Base-by-base conservation (phyloP, 164 flowering plant species). In the Pachysandra terminalis region DNA sequence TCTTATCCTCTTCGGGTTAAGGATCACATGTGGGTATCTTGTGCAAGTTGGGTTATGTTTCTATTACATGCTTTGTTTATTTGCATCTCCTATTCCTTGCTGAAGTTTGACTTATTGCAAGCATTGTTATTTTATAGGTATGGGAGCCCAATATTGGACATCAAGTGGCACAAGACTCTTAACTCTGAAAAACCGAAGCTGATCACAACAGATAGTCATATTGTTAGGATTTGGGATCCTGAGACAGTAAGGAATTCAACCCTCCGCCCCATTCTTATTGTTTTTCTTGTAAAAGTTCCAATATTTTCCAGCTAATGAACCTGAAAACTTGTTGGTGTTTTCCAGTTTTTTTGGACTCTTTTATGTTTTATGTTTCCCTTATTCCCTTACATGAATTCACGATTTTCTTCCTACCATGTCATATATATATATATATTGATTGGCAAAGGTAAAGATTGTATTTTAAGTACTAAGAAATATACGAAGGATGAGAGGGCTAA, bases 221-320 rank as follows among this genome's bases (percentile, higher is more conserved):
- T 89, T 71, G 98, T 95, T 63, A 83, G 92, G 76, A 80, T 95
- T 61, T 95, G 98, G 97, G 96, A 95, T 65, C 96, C 98, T 59
- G 89, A 90, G 55, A 88, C 96, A 71, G 97, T 92, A 73, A 81
- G 82, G 48, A 51, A n/a, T n/a, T 65, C 9, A 10, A 15, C 17
- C 17, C 9, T 61, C 35, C 26, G 56, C 23, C 10, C 23, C 5
- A 32, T 3, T 9, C 40, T 2, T 15, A 35, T 19, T 61, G 2
- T 35, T 23, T n/a, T 71, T 17, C 40, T 9, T 59, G 52, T 52
- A 23, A 56, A 27, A 48, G 51, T 10, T 45, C 17, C 51, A 45
- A 45, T 45, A 3, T 45, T 45, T 15, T 45, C 17, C 15, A 1
- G 51, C 10, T 15, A 1, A 45, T 45, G 51, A 45, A 45, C 15